Evolutionary conservation across 2,329 filamentous ascomycete species (phyloP).

Genomic region (Beauveria rudraprayagi): DNA sequence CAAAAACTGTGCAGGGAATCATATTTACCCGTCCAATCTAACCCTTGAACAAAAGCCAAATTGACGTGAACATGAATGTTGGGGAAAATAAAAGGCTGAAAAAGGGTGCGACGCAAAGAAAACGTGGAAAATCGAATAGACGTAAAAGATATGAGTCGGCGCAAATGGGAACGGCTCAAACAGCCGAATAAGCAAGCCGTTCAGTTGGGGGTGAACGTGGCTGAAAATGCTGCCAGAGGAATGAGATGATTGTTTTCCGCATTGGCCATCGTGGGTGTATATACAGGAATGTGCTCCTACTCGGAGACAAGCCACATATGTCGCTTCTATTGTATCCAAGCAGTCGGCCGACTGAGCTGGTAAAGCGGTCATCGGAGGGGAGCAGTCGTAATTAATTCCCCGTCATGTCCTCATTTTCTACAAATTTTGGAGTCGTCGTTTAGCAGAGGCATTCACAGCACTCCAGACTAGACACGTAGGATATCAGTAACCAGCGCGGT

Average conservation of each 20-base stretch:
- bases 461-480: constrained; percentile 23
- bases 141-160: background rate
- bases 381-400: background rate
- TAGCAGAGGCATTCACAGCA: constrained; percentile 35
- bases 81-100: constrained; percentile 1
- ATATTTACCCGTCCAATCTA: background rate
- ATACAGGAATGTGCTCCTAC: background rate
- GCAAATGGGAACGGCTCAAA: background rate
- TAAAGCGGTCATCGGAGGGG: background rate
- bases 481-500: constrained; percentile 12
- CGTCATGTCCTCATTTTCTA: background rate
- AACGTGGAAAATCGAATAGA: constrained; percentile 4
- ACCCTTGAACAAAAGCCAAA: constrained; percentile 13
- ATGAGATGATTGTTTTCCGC: background rate
- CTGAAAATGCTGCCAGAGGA: background rate
- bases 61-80: constrained; percentile 5
- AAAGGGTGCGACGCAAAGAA: constrained; percentile 1
- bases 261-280: background rate
- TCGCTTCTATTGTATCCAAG: background rate
- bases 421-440: constrained; percentile 2
- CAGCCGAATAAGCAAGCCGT: background rate
- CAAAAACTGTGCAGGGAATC: constrained; percentile 2
- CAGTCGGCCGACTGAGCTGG: background rate
- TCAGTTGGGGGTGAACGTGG: background rate
- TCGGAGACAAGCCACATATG: background rate